Evolutionary conservation across 345 rosid genomes (phyloP).

Genomic region (Odontarrhena argentea): DNA sequence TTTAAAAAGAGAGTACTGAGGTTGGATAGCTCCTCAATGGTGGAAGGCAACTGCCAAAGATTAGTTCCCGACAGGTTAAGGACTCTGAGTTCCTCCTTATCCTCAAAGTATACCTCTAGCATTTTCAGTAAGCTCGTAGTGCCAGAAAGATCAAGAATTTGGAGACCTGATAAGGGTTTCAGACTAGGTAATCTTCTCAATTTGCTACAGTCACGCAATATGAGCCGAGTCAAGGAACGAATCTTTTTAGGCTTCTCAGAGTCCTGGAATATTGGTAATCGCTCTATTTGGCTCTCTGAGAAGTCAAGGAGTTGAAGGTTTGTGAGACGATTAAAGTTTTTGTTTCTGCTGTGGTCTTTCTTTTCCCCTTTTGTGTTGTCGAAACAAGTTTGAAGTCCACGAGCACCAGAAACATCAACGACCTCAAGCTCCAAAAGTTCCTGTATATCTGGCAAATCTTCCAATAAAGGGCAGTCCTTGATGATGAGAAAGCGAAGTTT

Average conservation of each 20-base stretch:
- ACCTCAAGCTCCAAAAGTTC: conserved; percentile 41
- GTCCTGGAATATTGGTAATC: conserved; percentile 42
- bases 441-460: conserved; percentile 39
- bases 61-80: conserved; percentile 48
- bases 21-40: not conserved
- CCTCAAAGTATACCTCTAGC: conserved; percentile 31
- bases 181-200: conserved; percentile 25
- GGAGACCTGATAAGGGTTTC: conserved; percentile 24
- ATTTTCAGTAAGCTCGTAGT: conserved; percentile 29
- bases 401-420: conserved; percentile 48
- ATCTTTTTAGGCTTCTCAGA: not conserved
- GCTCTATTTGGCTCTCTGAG: conserved; percentile 40
- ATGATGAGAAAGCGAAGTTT: conserved; percentile 47
- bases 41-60: conserved; percentile 31
- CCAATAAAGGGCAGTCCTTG: conserved; percentile 39
- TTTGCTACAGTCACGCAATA: conserved; percentile 22
- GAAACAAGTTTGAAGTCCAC: conserved; percentile 23
- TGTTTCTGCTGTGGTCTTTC: conserved; percentile 19
- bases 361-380: too few relatives aligned
- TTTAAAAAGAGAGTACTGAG: conserved; percentile 42
- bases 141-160: conserved; percentile 46
- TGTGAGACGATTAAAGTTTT: conserved; percentile 21
- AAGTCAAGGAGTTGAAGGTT: conserved; percentile 50
- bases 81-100: conserved; percentile 34
- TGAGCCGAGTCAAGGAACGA: conserved; percentile 33